Evolutionary conservation across 352 stramenopile genomes (phyloP).

Genomic region (Globisporangium alternatum): DNA sequence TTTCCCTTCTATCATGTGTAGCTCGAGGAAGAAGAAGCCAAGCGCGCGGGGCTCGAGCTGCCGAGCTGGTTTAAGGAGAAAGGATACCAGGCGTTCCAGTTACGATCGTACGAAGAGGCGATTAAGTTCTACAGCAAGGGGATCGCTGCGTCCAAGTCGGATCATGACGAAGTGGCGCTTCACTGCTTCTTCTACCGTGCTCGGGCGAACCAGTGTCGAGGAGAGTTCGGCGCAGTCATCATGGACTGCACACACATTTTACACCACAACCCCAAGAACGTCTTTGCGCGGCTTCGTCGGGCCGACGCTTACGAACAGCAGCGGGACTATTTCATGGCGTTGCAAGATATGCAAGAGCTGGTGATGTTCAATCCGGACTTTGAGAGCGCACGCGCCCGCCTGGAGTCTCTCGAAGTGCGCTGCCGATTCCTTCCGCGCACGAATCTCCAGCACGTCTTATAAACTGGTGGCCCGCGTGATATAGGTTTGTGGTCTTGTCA

Average conservation of each 20-base stretch:
- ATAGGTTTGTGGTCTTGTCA: not conserved
- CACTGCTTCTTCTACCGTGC: constrained; percentile 61
- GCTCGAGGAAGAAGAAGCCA: constrained; percentile 44
- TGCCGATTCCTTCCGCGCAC: constrained; percentile 36
- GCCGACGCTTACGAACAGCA: constrained; percentile 59
- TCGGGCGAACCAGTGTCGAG: constrained; percentile 46
- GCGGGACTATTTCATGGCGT: constrained; percentile 51
- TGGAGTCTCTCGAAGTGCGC: constrained; percentile 40
- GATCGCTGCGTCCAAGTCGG: constrained; percentile 48
- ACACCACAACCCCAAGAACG: constrained; percentile 42
- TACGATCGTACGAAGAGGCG: constrained; percentile 81
- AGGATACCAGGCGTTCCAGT: constrained; percentile 91
- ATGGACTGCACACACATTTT: constrained; percentile 54
- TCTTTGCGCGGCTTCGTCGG: constrained; percentile 48
- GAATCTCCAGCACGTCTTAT: constrained; percentile 18
- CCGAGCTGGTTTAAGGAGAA: constrained; percentile 61
- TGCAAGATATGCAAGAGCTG: constrained; percentile 55
- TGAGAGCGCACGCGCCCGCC: constrained; percentile 39
- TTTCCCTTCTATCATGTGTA: constrained; percentile 8
- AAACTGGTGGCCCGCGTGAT: not conserved
- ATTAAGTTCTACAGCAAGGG: constrained; percentile 93
- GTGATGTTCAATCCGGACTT: constrained; percentile 55
- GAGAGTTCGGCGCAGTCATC: constrained; percentile 49
- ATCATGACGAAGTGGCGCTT: constrained; percentile 50
- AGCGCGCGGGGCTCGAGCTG: constrained; percentile 28